Evolutionary conservation across 805 yeast genomes (phyloP), one percentile per base, ranked within the genome.

Genomic region (Metschnikowia koreensis): DNA sequence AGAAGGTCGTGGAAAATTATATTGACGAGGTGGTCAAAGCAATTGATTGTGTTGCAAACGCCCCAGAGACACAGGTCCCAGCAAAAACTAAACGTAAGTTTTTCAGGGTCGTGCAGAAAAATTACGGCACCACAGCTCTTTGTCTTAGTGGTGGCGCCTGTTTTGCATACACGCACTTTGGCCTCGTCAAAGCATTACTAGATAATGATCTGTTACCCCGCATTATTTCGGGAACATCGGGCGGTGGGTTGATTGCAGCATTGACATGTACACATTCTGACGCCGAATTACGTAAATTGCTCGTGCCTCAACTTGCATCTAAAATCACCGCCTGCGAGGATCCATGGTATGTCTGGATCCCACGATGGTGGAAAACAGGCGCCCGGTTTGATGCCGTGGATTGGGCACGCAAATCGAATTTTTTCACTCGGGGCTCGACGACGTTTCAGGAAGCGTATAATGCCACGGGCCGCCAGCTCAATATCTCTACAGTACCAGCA

Each of bases 101-200:
- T 52, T 85, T 87, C 70, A 75, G 77, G 47, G 76, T 78, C 9
- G 73, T 84, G 28, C 78, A 77, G 66, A 80, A 80, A 61, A 86
- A 86, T 63, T 84, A 80, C 63, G 96, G 96, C 8, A 80, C 80
- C 52, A 75, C 90, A 0, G 91, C 93, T 0, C 69, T 87, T 13
- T 83, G 89, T 56, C 71, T 87, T 28, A 80, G 87, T 50, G 94
- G 96, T 3, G 96, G 94, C 26, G 96, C 91, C 1, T 80, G 87
- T 31, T 88, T 87, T 65, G 82, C 92, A 1, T 84, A 86, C 58
- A 81, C 84, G 33, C 96, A 87, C 66, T 84, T 86, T 67, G 96
- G 96, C 2, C 81, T 87, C 2, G 76, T 87, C 28, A 84, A 83
- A 56, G 92, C 91, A 0, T 66, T 88, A 38, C 67, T 87, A 6